phyloP scores from a whole-genome alignment of 2,329 filamentous ascomycete species.

The Hypomyces perniciosus region DNA sequence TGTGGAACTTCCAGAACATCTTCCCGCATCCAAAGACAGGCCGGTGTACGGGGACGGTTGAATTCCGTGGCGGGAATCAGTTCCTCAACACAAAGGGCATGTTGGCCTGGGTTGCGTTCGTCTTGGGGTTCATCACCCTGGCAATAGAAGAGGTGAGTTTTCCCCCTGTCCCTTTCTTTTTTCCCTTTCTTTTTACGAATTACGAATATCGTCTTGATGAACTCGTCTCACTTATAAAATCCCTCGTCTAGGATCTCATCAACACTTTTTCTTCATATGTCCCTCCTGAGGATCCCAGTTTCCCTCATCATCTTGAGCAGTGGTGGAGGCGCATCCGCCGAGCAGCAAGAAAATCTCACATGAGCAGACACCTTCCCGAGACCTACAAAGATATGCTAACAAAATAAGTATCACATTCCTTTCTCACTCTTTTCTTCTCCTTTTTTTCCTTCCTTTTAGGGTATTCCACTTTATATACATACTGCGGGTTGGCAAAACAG shows the following conservation, averaged over 20 bases:
- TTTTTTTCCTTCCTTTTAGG: background rate
- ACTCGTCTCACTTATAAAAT: conserved; percentile 11
- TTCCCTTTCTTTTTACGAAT: background rate
- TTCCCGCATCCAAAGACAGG: conserved; percentile 32
- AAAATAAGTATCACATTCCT: conserved; percentile 14
- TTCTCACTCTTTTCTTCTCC: background rate
- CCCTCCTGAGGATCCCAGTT: conserved; percentile 24
- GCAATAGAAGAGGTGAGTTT: conserved; percentile 30
- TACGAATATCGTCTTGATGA: background rate
- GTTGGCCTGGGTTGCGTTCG: conserved; percentile 34
- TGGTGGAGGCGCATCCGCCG: conserved; percentile 31
- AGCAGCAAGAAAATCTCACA: conserved; percentile 30
- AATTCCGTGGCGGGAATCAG: conserved; percentile 35
- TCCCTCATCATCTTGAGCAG: conserved; percentile 22
- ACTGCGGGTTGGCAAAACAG: too few relatives aligned
- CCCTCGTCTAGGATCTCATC: conserved; percentile 25
- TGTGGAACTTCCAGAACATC: conserved; percentile 37
- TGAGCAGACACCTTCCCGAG: conserved; percentile 29
- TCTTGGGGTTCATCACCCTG: conserved; percentile 32
- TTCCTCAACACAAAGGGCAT: conserved; percentile 33
- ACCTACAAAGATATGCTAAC: conserved; percentile 29
- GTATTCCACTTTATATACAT: background rate
- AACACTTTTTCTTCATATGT: conserved; percentile 23
- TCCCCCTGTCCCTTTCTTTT: background rate
- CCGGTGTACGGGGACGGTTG: conserved; percentile 32